Evolutionary conservation across 192 early-diverging fungal species (phyloP), one percentile per base, ranked within the genome.

Genomic region (Rhizophlyctis rosea): DNA sequence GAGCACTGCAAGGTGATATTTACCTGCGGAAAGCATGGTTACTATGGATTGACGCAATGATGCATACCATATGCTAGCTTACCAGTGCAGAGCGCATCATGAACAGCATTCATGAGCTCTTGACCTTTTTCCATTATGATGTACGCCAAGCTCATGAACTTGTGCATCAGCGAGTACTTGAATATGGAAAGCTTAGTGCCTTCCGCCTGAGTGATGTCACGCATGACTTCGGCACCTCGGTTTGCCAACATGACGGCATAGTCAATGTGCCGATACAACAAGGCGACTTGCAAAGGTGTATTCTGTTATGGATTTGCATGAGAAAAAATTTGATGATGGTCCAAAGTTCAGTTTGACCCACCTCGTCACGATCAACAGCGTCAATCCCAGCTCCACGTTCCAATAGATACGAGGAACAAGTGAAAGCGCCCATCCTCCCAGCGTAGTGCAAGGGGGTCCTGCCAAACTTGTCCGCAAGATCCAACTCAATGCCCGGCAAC

Each of bases 361-460:
- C n/a, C n/a, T 71, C 51, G 54, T 71, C 68, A 16, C 35, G 30
- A 59, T 71, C 69, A 3, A 16, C 5, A 34, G 39, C 5, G 53
- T 82, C 78, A 2, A 69, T 48, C 28, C 72, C 44, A 9, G 67
- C 65, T 5, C 65, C 68, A 0, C 54, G 33, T 29, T 75, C 47
- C 1, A 76, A 11, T 0, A 84, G 50, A 34, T 69, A 68, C 16
- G 74, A 65, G 4, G 73, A 67, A 57, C 80, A 80, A 3, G 75
- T 78, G 29, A 76, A 82, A 9, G 82, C 75, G 21, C 80, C 80
- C 4, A 73, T 61, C 23, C 61, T 48, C 3, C 67, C 79, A 25
- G 82, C 80, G 54, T 84, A 84, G 59, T 84, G 82, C 24, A 84
- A 59, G 13, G 80, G 75, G 0, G 74, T 78, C 24, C 82, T 36